A percentile compares a stretch with the other conserved stretches of the same genome.
Evolutionary conservation across 305 asterid species (phyloP).

Genomic region (Rubia peregrina): DNA sequence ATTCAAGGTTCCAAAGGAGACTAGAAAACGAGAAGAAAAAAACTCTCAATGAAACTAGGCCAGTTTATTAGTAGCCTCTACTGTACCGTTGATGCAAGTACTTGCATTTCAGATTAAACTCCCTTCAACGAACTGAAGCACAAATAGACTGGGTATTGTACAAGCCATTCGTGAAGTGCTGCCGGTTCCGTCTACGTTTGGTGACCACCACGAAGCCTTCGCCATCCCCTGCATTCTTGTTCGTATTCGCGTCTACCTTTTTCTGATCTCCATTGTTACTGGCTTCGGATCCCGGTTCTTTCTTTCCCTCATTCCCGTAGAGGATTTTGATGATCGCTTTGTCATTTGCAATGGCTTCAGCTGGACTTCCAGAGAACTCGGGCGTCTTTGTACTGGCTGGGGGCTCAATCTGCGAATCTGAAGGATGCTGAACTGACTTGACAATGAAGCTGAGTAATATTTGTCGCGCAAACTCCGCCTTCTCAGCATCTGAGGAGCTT

Average conservation of each 20-base stretch:
- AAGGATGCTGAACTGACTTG: conserved; percentile 69
- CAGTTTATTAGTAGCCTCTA: neutral
- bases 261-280: conserved; percentile 27
- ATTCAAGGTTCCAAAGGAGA: neutral
- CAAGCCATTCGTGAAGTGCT: conserved; percentile 65
- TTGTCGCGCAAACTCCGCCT: conserved; percentile 90
- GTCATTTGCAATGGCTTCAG: conserved; percentile 82
- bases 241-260: conserved; percentile 31
- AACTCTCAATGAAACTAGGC: neutral
- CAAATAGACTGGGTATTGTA: conserved; percentile 75
- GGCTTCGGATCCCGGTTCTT: conserved; percentile 26
- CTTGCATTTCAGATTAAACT: neutral
- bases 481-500: conserved; percentile 54
- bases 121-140: conserved; percentile 70
- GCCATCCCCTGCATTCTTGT: conserved; percentile 44
- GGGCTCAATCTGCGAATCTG: conserved; percentile 42
- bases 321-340: conserved; percentile 68
- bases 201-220: conserved; percentile 95
- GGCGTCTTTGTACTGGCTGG: conserved; percentile 40
- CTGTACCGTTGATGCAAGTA: neutral
- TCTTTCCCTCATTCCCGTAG: conserved; percentile 52
- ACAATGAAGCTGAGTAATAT: conserved; percentile 92
- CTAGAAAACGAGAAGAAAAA: neutral
- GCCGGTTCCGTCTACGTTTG: conserved; percentile 76
- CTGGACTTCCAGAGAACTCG: conserved; percentile 42